A percentile compares a stretch with the other conserved stretches of the same genome.
phyloP scores from a whole-genome alignment of 2,329 filamentous ascomycete genomes.

The Chlorencoelia australis region DNA sequence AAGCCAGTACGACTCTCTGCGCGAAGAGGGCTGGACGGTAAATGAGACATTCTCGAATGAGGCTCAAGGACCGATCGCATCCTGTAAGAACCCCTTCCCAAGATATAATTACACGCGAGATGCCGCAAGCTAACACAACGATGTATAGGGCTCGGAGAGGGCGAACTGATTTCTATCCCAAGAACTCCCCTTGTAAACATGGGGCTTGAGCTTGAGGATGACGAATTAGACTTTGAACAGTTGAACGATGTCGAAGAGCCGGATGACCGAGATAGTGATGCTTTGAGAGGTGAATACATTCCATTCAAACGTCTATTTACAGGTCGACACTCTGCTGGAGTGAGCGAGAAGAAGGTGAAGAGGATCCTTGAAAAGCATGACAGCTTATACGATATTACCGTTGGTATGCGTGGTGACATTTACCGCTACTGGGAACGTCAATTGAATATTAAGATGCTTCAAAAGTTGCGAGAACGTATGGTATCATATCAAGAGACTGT shows the following conservation, averaged over 20 bases:
- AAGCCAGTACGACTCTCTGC: slow-evolving; percentile 53
- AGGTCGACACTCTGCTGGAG: slow-evolving; percentile 11
- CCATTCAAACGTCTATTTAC: slow-evolving; percentile 18
- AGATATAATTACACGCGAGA: not conserved
- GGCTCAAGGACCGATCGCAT: slow-evolving; percentile 4
- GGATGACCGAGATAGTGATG: slow-evolving; percentile 15
- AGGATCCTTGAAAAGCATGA: slow-evolving; percentile 11
- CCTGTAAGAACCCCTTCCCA: slow-evolving; percentile 13
- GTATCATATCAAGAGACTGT: slow-evolving; percentile 15
- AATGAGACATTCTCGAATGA: slow-evolving; percentile 5
- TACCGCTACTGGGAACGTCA: slow-evolving; percentile 24
- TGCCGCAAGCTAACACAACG: slow-evolving; percentile 1
- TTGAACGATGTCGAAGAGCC: slow-evolving; percentile 13
- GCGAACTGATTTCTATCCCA: slow-evolving; percentile 15
- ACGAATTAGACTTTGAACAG: slow-evolving; percentile 22
- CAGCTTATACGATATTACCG: slow-evolving; percentile 22
- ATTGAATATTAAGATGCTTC: slow-evolving; percentile 14
- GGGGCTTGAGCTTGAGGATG: slow-evolving; percentile 21
- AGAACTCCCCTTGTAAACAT: slow-evolving; percentile 18
- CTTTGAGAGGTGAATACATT: slow-evolving; percentile 19
- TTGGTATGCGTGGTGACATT: slow-evolving; percentile 18
- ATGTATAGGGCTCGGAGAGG: slow-evolving; percentile 16
- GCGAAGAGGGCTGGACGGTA: slow-evolving; percentile 32
- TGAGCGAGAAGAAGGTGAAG: slow-evolving; percentile 12
- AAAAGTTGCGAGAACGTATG: slow-evolving; percentile 11